phyloP scores from a whole-genome alignment of 1,284 basidiomycete species.

The Apiotrichum mycotoxinovorans region DNA sequence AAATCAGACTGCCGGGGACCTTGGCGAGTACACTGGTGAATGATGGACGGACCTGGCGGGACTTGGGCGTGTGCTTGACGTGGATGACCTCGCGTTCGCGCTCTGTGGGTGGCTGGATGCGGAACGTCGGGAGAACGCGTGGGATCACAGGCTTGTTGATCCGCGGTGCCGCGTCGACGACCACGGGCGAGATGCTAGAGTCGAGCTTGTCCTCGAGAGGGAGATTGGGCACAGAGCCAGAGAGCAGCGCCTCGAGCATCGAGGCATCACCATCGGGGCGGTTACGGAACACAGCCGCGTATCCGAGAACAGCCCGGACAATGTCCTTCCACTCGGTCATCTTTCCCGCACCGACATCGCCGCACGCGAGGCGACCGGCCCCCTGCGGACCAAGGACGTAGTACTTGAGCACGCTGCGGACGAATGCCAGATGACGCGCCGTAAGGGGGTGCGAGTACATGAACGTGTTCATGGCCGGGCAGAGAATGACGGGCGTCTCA shows the following conservation, averaged over 20 bases:
- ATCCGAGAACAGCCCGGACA: conserved; percentile 37
- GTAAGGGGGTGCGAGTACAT: conserved; percentile 98
- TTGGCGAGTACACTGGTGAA: not conserved
- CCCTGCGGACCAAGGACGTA: conserved; percentile 69
- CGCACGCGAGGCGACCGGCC: conserved; percentile 68
- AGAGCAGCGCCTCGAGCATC: conserved; percentile 2
- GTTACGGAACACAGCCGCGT: conserved; percentile 16
- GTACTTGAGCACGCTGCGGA: conserved; percentile 74
- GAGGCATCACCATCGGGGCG: not conserved
- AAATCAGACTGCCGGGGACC: not conserved
- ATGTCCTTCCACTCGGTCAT: conserved; percentile 82
- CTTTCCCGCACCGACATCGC: conserved; percentile 82
- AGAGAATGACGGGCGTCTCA: conserved; percentile 76
- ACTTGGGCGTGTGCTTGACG: conserved; percentile 2
- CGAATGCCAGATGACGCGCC: conserved; percentile 67
- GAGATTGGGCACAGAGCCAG: not conserved
- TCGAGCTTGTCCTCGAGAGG: not conserved
- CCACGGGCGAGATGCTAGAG: not conserved
- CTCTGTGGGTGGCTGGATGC: not conserved
- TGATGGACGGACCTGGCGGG: not conserved
- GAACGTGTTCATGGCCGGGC: conserved; percentile 97
- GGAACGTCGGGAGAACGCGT: not conserved
- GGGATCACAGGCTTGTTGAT: not conserved
- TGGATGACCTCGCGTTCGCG: conserved; percentile 1
- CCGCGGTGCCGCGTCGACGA: not conserved